Percentiles rank a stretch among this genome's conserved stretches.
Evolutionary conservation across 768 basidiomycete species (phyloP).

Genomic region (Termitomyces heimii): DNA sequence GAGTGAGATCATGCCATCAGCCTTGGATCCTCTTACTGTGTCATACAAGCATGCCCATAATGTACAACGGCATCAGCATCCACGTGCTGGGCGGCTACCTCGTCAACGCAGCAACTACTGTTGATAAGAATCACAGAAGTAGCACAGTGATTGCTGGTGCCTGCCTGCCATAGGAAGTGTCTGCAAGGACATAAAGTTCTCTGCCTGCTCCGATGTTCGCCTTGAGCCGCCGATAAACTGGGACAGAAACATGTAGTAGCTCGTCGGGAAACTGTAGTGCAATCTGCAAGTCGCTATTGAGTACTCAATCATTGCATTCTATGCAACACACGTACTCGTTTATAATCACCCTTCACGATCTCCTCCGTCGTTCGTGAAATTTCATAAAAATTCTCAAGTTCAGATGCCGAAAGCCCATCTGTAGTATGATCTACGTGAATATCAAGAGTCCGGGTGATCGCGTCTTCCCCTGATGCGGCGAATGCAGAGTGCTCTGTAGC

Average conservation of each 20-base stretch:
- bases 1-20: neutral
- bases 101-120: constrained; percentile 90
- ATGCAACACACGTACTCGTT: constrained; percentile 46
- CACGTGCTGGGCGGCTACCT: constrained; percentile 91
- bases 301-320: neutral
- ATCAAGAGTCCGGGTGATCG: constrained; percentile 50
- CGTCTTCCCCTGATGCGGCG: constrained; percentile 57
- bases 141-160: constrained; percentile 8
- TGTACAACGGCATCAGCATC: constrained; percentile 34
- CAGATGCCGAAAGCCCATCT: constrained; percentile 23
- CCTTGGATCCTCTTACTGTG: constrained; percentile 52
- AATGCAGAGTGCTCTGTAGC: constrained; percentile 33
- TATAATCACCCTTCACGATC: constrained; percentile 58
- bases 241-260: constrained; percentile 80
- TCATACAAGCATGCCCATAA: constrained; percentile 82
- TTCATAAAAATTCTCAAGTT: constrained; percentile 69
- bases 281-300: constrained; percentile 37
- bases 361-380: constrained; percentile 58
- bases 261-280: constrained; percentile 97
- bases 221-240: constrained; percentile 70
- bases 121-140: constrained; percentile 6
- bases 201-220: constrained; percentile 16
- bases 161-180: constrained; percentile 92
- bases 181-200: constrained; percentile 17
- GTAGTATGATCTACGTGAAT: constrained; percentile 34